phyloP scores from a whole-genome alignment of 352 stramenopile genomes.

The Phytophthora lateralis region DNA sequence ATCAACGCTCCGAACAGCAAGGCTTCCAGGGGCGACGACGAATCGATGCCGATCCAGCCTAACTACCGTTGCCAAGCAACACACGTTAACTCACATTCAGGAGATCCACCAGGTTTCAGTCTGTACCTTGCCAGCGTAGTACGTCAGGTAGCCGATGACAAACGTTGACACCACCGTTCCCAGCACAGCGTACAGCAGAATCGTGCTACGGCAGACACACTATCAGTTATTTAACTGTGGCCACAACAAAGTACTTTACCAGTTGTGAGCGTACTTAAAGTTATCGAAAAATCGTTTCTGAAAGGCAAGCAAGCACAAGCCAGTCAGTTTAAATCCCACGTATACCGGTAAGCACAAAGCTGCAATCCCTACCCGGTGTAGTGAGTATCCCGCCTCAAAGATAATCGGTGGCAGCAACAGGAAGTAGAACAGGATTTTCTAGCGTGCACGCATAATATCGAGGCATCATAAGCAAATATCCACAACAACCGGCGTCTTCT shows the following conservation, averaged over 20 bases:
- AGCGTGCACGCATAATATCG: not conserved
- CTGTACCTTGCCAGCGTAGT: slow-evolving; percentile 71
- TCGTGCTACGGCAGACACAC: slow-evolving; percentile 67
- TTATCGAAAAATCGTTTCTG: slow-evolving; percentile 97
- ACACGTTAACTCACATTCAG: not conserved
- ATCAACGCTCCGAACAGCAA: slow-evolving; percentile 97
- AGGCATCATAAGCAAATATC: not conserved
- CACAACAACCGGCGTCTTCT: not conserved
- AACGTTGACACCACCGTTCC: slow-evolving; percentile 97
- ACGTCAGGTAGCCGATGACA: slow-evolving; percentile 94
- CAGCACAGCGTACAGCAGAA: slow-evolving; percentile 94
- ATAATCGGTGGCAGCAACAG: slow-evolving; percentile 97
- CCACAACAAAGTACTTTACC: not conserved
- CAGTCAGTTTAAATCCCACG: not conserved
- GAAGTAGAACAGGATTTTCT: slow-evolving; percentile 97
- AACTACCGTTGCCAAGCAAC: slow-evolving; percentile 30
- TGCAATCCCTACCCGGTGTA: slow-evolving; percentile 66
- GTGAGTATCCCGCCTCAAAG: slow-evolving; percentile 96
- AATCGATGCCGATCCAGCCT: slow-evolving; percentile 89
- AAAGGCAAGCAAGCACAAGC: not conserved
- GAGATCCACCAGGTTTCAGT: not conserved
- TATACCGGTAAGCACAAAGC: not conserved
- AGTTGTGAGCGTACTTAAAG: slow-evolving; percentile 67
- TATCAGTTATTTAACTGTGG: not conserved
- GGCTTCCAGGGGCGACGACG: slow-evolving; percentile 92